Base-by-base conservation (phyloP, 1,139 yeast species). In the Magnusiomyces fungicola region DNA sequence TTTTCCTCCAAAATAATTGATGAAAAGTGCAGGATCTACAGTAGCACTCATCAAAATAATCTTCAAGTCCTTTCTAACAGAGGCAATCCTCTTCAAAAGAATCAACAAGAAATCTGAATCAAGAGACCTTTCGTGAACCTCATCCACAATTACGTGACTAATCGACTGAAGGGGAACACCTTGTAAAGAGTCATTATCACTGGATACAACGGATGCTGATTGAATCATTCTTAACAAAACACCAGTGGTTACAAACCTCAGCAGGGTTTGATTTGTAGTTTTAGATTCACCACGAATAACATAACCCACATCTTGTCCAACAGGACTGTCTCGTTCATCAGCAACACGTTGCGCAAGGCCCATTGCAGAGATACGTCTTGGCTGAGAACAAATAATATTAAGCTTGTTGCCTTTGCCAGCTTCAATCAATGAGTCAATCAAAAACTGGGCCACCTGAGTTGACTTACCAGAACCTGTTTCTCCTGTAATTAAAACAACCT, bases 391-490 rank as follows among this genome's bases (percentile, higher is more conserved):
- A 3, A 90, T 70, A 6, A 92, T 84, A 46, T 78, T 80, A 19
- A 66, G 61, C 53, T 69, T 75, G 51, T 80, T 75, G 0, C 76
- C 76, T 18, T 65, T 61, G 0, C 61, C 41, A 45, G 72, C 67
- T 9, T 53, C 61, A 54, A 64, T 67, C 33, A 62, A 43, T 42
- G 80, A 72, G 63, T 92, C 97, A 30, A 90, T 69, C 18, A 92
- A 71, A 59, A 88, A 92, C 64, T 92, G 98, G 2, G 88, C 96
- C 14, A 88, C 80, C 63, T 89, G 97, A 0, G 97, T 89, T 0
- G 96, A 86, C 62, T 89, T 89, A 56, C 97, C 97, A 0, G 96
- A 88, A 58, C 98, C 98, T 0, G 98, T 92, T 65, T 92, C 98
- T 64, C 97, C 98, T 1, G 97, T 92, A 34, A 92, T 77, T 38